phyloP scores from a whole-genome alignment of 306 rosid genomes.

The Glycine soja region DNA sequence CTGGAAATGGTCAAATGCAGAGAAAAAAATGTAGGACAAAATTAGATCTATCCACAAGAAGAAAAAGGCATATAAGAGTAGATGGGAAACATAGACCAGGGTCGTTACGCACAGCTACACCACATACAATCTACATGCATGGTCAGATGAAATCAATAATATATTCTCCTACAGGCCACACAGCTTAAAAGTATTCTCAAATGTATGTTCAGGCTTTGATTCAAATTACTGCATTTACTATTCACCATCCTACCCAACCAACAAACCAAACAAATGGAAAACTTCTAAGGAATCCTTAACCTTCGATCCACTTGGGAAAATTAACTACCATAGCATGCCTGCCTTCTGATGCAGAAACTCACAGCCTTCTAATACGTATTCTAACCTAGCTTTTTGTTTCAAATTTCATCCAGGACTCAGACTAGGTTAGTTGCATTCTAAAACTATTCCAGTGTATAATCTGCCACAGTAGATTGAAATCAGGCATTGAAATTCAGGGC shows the following conservation, averaged over 20 bases:
- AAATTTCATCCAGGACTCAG: slow-evolving; percentile 30
- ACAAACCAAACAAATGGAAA: slow-evolving; percentile 20
- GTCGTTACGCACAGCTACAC: background rate
- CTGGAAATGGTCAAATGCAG: slow-evolving; percentile 55
- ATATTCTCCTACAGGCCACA: background rate
- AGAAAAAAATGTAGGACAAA: background rate
- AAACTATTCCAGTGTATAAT: slow-evolving; percentile 25
- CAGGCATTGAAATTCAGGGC: slow-evolving; percentile 17
- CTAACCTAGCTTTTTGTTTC: slow-evolving; percentile 14
- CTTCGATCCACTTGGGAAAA: slow-evolving; percentile 1
- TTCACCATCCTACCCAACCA: background rate
- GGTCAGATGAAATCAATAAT: slow-evolving; percentile 1
- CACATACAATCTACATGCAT: background rate
- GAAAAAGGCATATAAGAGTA: background rate
- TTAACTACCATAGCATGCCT: slow-evolving; percentile 35
- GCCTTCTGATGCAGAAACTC: slow-evolving; percentile 14
- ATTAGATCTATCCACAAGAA: slow-evolving; percentile 31
- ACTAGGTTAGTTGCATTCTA: slow-evolving; percentile 1
- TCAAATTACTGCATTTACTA: slow-evolving; percentile 6
- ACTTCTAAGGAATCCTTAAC: slow-evolving; percentile 9
- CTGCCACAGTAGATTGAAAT: background rate
- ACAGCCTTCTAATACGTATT: slow-evolving; percentile 6
- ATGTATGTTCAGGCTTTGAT: slow-evolving; percentile 3
- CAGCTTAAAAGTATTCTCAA: background rate
- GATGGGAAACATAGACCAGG: background rate